These are phyloP conservation scores for Ormosia semicastrata DNA, from an alignment of 306 rosid species.

Conservation along the genomic window DNA sequence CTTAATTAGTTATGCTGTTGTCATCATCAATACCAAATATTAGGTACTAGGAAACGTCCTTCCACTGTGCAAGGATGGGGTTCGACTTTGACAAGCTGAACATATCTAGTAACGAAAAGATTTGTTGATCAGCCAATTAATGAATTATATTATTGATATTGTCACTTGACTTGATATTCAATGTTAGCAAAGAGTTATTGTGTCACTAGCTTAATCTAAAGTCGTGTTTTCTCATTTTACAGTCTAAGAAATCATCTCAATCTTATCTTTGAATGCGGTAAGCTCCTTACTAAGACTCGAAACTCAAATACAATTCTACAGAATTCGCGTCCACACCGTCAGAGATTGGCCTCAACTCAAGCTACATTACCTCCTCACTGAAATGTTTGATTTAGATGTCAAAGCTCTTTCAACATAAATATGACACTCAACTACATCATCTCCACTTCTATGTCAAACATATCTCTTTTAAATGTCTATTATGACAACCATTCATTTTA, in stretches of 20 bases:
- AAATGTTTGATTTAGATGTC: not conserved
- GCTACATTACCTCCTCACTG: not conserved
- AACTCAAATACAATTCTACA: not conserved
- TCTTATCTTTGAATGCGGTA: not conserved
- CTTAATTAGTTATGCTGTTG: too few relatives aligned
- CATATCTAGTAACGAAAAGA: not conserved
- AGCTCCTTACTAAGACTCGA: not conserved
- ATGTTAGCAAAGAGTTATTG: not conserved
- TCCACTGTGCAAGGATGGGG: not conserved
- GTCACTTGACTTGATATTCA: not conserved
- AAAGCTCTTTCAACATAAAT: not conserved
- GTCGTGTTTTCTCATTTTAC: not conserved
- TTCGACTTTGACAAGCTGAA: not conserved
- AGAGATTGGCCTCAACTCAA: not conserved
- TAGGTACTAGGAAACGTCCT: not conserved
- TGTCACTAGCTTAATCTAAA: not conserved
- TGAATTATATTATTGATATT: not conserved
- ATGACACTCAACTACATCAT: not conserved
- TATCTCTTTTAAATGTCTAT: slow-evolving; percentile 7
- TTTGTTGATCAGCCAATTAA: not conserved
- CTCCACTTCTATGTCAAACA: not conserved
- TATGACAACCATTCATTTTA: not conserved
- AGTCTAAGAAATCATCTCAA: not conserved
- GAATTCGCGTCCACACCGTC: not conserved
- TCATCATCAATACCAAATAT: not conserved